phyloP scores from a whole-genome alignment of 768 basidiomycete genomes.

The Boletus speciosus region DNA sequence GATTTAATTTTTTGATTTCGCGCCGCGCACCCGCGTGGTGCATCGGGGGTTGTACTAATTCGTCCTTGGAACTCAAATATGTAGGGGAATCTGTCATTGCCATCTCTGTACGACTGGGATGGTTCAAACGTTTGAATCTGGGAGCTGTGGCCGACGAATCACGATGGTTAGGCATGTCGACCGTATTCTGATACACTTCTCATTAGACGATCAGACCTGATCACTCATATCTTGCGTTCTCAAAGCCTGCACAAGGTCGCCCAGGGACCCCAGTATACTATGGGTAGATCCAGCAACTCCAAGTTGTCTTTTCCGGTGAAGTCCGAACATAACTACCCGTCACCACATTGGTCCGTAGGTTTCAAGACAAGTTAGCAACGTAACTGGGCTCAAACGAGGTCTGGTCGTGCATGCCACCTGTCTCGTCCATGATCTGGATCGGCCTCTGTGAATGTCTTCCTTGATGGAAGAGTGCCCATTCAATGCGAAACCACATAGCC shows the following conservation, averaged over 20 bases:
- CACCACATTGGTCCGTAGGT: slow-evolving; percentile 1
- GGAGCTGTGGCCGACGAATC: not conserved
- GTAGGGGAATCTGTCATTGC: not conserved
- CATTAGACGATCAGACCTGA: not conserved
- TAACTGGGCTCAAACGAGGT: slow-evolving; percentile 13
- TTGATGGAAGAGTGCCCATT: not conserved
- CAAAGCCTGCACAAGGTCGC: not conserved
- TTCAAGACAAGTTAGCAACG: slow-evolving; percentile 1
- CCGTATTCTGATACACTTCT: not conserved
- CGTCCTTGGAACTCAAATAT: not conserved
- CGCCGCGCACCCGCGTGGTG: not conserved
- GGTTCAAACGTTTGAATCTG: not conserved
- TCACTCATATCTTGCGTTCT: not conserved
- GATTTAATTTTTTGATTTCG: not conserved
- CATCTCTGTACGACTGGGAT: not conserved
- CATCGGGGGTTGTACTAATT: slow-evolving; percentile 6
- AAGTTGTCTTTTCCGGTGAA: not conserved
- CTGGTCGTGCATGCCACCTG: not conserved
- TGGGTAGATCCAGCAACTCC: not conserved
- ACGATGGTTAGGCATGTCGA: not conserved
- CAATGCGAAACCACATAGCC: not conserved
- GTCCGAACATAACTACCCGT: not conserved
- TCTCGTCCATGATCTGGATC: not conserved
- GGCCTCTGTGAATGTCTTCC: not conserved
- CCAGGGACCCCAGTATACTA: not conserved